Evolutionary conservation across 345 rosid genomes (phyloP).

Genomic region (Acer saccharum): DNA sequence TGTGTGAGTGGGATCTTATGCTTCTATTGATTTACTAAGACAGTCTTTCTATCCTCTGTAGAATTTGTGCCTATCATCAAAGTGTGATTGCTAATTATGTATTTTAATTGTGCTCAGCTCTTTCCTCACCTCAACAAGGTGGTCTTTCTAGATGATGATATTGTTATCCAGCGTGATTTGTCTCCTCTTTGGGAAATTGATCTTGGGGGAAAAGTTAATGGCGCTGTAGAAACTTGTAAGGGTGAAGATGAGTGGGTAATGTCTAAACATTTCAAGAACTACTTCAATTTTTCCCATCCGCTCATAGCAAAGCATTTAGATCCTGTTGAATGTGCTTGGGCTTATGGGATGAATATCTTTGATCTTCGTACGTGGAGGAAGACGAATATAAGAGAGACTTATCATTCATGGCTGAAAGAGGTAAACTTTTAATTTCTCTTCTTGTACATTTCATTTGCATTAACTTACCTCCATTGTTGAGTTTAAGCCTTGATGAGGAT

Average conservation of each 20-base stretch:
- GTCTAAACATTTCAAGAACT: slow-evolving; percentile 94
- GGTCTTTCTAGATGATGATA: slow-evolving; percentile 93
- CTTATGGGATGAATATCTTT: slow-evolving; percentile 98
- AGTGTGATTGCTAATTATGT: slow-evolving; percentile 4
- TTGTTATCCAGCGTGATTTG: slow-evolving; percentile 91
- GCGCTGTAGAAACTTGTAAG: slow-evolving; percentile 97
- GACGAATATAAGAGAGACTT: slow-evolving; percentile 82
- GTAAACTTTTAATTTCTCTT: slow-evolving; percentile 37
- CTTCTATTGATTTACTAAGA: neutral
- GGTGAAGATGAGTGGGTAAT: slow-evolving; percentile 99
- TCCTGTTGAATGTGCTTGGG: slow-evolving; percentile 99
- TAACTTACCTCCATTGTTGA: neutral
- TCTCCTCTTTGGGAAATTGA: slow-evolving; percentile 94
- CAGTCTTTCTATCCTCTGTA: neutral
- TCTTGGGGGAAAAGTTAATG: slow-evolving; percentile 90
- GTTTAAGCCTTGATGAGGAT: slow-evolving; percentile 13
- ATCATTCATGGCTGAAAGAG: slow-evolving; percentile 96
- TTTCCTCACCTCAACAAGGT: slow-evolving; percentile 95
- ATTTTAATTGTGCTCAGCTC: slow-evolving; percentile 54
- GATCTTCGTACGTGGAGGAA: slow-evolving; percentile 92
- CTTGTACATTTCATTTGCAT: neutral
- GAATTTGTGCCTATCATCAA: neutral
- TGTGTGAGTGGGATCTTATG: neutral
- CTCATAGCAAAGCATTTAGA: slow-evolving; percentile 76
- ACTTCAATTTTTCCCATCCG: slow-evolving; percentile 99